A percentile compares a stretch with the other conserved stretches of the same genome.
Conservation (phyloP, 805 yeast genomes). For the Hanseniaspora pseudoguilliermondii region DNA sequence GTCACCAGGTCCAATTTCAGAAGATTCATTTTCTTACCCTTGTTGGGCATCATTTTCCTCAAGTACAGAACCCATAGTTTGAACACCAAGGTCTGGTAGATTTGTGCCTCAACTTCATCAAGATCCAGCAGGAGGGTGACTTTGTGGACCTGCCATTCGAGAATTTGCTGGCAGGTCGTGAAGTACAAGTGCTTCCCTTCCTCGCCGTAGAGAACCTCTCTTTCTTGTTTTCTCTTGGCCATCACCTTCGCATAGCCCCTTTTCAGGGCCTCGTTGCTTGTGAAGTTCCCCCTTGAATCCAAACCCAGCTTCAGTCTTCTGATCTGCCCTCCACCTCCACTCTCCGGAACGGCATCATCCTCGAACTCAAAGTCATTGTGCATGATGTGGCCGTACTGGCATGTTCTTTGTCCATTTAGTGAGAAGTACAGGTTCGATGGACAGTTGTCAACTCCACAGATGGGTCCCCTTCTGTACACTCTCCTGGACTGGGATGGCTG, state of each 20-base stretch:
- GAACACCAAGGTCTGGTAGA: neutral
- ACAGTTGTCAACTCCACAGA: slow-evolving; percentile 87
- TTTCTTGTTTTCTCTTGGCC: slow-evolving; percentile 12
- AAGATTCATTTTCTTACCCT: neutral
- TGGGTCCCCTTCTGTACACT: slow-evolving; percentile 58
- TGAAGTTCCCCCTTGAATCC: slow-evolving; percentile 31
- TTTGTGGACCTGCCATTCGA: slow-evolving; percentile 33
- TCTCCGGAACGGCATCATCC: slow-evolving; percentile 46
- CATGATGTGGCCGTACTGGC: slow-evolving; percentile 83
- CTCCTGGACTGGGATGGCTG: slow-evolving; percentile 5
- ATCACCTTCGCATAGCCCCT: slow-evolving; percentile 16
- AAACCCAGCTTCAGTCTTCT: slow-evolving; percentile 31
- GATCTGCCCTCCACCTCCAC: slow-evolving; percentile 29
- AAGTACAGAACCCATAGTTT: slow-evolving; percentile 1
- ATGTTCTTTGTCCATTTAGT: slow-evolving; percentile 65
- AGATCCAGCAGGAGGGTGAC: slow-evolving; percentile 8
- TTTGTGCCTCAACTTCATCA: neutral
- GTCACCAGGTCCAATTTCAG: slow-evolving; percentile 13
- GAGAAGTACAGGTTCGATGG: slow-evolving; percentile 61
- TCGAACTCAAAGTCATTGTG: slow-evolving; percentile 68
- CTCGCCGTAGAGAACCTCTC: slow-evolving; percentile 33
- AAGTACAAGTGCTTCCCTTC: slow-evolving; percentile 35
- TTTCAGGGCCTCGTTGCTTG: slow-evolving; percentile 19
- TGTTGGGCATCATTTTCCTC: slow-evolving; percentile 6
- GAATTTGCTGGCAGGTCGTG: slow-evolving; percentile 37